Conservation (phyloP, 768 basidiomycete species). For the Mycena amicta region DNA sequence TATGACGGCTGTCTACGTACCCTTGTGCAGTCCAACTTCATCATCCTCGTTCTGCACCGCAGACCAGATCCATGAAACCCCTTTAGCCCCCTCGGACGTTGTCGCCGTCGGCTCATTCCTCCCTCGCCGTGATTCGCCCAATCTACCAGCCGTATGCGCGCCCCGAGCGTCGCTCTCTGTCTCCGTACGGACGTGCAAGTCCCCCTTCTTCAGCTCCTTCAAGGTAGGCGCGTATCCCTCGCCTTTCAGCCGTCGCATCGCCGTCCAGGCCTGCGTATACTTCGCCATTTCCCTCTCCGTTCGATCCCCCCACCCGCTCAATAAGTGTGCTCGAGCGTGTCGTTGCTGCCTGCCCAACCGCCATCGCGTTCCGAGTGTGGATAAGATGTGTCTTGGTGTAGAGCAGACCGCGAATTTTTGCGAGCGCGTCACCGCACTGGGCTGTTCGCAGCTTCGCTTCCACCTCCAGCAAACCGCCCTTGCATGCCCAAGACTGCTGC, state of each 20-base stretch:
- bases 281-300: background rate
- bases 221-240: background rate
- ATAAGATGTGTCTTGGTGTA: too few relatives aligned
- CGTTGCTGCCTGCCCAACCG: slow-evolving; percentile 2
- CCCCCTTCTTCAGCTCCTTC: background rate
- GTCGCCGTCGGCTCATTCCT: background rate
- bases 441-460: slow-evolving; percentile 5
- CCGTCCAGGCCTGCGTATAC: background rate
- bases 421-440: slow-evolving; percentile 1
- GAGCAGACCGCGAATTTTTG: background rate
- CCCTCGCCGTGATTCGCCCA: background rate
- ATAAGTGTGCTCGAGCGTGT: slow-evolving; percentile 4
- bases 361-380: too few relatives aligned
- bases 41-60: slow-evolving; percentile 2
- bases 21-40: slow-evolving; percentile 5
- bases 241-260: background rate
- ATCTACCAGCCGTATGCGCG: background rate
- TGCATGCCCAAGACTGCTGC: background rate
- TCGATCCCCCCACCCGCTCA: background rate
- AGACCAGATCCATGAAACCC: too few relatives aligned
- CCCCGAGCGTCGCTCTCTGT: slow-evolving; percentile 6
- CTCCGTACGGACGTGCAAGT: too few relatives aligned
- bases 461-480: background rate
- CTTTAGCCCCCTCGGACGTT: too few relatives aligned
- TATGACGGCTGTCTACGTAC: background rate